Base-by-base conservation (phyloP, 495 filamentous ascomycete genomes). In the Penicillium egyptiacum region DNA sequence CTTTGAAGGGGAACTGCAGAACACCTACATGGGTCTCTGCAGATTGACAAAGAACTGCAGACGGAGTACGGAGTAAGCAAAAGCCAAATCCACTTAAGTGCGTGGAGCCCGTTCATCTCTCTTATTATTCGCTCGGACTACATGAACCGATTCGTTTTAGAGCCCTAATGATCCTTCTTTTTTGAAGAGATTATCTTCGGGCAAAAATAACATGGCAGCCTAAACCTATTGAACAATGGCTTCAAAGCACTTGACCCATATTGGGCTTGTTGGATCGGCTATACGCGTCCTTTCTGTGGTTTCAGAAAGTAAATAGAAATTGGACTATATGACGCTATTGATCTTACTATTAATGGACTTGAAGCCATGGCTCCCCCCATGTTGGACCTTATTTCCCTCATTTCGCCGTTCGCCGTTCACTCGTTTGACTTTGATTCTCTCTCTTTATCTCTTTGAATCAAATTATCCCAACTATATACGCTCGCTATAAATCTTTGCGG, bases 151-250 rank as follows among this genome's bases (percentile, higher is more conserved):
- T 56, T 37, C 33, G 37, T 33, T 50, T 51, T 37, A 10, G 45
- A 65, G 59, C 62, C 57, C 65, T 68, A 65, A 60, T 65, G 61
- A 46, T 48, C 23, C 54, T 60, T 60, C 52, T 61, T 57, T 55
- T 59, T 57, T 55, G 33, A 57, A 62, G 62, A 57, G 22, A 48
- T 56, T 55, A 58, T 49, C 47, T 46, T 44, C 47, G 44, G 46
- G 56, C 56, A 57, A 55, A 61, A 44, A 40, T 59, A 54, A 59
- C 56, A 65, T 46, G 57, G 46, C 42, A 56, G 48, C 22, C 33
- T 16, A 51, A 51, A 51, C 31, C 19, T 51, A 51, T 41, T 51
- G 7, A 39, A 23, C 23, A 35, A 25, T 26, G 53, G 43, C 35
- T 22, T 35, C 43, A 4, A 55, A 17, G n/a, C 35, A 43, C 19